Evolutionary conservation across 1,284 basidiomycete genomes (phyloP).

Genomic region (Pholiota adiposa): DNA sequence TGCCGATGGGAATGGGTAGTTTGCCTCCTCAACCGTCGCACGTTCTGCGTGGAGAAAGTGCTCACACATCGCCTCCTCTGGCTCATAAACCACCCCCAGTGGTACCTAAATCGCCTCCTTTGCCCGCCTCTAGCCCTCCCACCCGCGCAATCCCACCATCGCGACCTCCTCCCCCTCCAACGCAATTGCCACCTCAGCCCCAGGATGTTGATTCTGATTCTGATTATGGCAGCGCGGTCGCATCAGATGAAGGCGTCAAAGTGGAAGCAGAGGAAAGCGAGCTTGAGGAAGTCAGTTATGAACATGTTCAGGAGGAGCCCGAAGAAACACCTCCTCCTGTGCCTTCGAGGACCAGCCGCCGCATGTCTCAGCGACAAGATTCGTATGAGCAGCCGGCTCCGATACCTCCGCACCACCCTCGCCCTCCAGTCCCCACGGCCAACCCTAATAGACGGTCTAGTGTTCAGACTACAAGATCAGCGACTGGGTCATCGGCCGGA

Average conservation of each 20-base stretch:
- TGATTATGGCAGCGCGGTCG: conserved; percentile 44
- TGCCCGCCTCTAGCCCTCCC: conserved; percentile 15
- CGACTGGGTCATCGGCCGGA: conserved; percentile 38
- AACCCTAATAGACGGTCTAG: conserved; percentile 41
- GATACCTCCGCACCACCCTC: conserved; percentile 21
- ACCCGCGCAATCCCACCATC: conserved; percentile 38
- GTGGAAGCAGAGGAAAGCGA: conserved; percentile 73
- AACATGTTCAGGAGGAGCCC: conserved; percentile 50
- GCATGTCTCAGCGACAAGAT: conserved; percentile 20
- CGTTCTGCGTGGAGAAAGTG: conserved; percentile 33
- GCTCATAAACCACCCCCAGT: conserved; percentile 18
- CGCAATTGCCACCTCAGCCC: conserved; percentile 31
- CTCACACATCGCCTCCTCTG: neutral
- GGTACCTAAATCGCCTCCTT: conserved; percentile 12
- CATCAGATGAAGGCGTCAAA: conserved; percentile 62
- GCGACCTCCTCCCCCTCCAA: conserved; percentile 40
- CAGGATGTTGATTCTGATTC: conserved; percentile 40
- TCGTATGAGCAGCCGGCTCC: conserved; percentile 21
- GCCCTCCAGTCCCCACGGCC: conserved; percentile 34
- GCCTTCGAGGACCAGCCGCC: conserved; percentile 31
- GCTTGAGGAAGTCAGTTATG: conserved; percentile 62
- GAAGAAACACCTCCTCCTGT: conserved; percentile 48
- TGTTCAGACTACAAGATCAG: conserved; percentile 24
- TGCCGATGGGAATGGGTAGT: conserved; percentile 48
- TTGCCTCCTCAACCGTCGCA: conserved; percentile 36